Evolutionary conservation across 2,329 filamentous ascomycete genomes (phyloP).

Genomic region (Keithomyces neogunnii): DNA sequence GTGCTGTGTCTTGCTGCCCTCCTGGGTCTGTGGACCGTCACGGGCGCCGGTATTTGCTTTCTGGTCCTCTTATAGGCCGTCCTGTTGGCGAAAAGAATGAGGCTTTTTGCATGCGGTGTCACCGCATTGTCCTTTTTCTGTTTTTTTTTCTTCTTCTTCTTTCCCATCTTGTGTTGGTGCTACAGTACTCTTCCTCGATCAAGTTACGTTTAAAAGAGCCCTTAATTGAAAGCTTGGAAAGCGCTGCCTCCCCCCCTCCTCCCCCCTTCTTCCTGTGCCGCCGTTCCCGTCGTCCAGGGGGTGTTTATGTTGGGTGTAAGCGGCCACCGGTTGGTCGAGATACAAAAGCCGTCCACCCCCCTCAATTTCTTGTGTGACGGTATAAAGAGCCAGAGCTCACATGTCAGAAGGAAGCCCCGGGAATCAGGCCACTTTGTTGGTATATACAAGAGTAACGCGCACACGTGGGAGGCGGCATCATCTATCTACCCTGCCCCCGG

Average conservation of each 20-base stretch:
- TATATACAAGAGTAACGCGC: neutral
- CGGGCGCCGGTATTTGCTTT: neutral
- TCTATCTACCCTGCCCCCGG: too few relatives aligned
- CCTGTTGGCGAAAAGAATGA: neutral
- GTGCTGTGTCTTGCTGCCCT: neutral
- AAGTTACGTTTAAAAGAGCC: too few relatives aligned
- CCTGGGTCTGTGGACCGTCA: neutral
- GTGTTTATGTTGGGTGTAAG: too few relatives aligned
- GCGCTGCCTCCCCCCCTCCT: too few relatives aligned
- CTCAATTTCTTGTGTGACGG: too few relatives aligned
- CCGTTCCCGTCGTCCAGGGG: too few relatives aligned
- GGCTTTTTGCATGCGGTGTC: neutral
- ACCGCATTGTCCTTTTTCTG: neutral
- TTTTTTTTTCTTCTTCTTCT: neutral
- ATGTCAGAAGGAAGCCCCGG: neutral
- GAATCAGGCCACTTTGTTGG: neutral
- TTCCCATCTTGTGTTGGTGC: neutral
- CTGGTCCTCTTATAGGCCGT: neutral
- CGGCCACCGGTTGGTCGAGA: too few relatives aligned
- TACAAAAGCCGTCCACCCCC: too few relatives aligned
- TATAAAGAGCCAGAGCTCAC: too few relatives aligned
- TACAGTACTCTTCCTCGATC: neutral
- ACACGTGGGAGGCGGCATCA: neutral
- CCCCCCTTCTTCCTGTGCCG: too few relatives aligned
- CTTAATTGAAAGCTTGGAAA: too few relatives aligned